Base-by-base conservation (phyloP, 2,329 filamentous ascomycete genomes). In the Sporothrix inflata region DNA sequence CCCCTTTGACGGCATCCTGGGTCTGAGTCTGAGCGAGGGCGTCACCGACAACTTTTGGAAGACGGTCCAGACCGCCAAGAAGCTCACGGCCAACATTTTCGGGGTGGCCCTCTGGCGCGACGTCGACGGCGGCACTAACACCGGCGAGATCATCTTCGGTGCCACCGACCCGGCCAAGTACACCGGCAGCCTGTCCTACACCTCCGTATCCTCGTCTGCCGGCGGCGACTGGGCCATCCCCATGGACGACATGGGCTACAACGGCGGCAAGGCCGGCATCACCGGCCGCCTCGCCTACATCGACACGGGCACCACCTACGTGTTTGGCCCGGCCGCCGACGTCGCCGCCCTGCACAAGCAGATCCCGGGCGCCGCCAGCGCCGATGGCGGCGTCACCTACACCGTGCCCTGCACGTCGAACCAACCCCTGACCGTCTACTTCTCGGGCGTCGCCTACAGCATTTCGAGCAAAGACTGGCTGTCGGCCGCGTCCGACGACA, bases 1-100 rank as follows among this genome's bases (percentile, higher is more conserved):
- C 77, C 91, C 93, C 1, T 94, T 97, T 80, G 94, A 97, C 79
- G 94, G 94, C 30, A 97, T 97, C 66, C 83, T 97, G 2, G 94
- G 94, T 4, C 82, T 97, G 30, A 91, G 92, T 19, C 89, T 90
- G 76, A 86, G 86, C 74, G 83, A 85, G 12, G 87, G 86, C 2
- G 84, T 83, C 47, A 86, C 87, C 5, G 87, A 91, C 24, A 92
- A 90, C 60, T 90, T 96, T 76, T 84, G 96, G 79, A 84, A 91
- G 51, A 82, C 86, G 1, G 81, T 97, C 60, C 83, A 84, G 19
- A 77, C 85, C 1, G 84, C 86, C n/a, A 85, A 86, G 27, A 77
- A 87, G 24, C 82, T 96, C 57, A 76, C 82, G 16, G 78, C 87
- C 5, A 94, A 92, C 78, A 80, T 95, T 24, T 90, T 95, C 77